These are phyloP conservation scores for Flaveria linearis DNA, from an alignment of 129 eudicot genomes.

Conservation along the genomic window DNA sequence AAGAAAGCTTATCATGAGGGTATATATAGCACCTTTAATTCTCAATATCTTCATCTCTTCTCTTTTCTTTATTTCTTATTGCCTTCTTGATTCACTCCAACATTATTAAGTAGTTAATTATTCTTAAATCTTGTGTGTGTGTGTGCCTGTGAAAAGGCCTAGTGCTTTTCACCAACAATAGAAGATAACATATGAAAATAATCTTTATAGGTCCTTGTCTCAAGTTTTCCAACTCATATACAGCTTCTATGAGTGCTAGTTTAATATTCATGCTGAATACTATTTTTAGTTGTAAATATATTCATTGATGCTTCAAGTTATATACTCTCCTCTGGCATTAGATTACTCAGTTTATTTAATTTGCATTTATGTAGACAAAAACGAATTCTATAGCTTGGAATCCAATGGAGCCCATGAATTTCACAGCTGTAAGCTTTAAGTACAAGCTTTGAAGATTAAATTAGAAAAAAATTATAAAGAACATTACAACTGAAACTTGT, in stretches of 20 bases:
- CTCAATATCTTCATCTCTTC: neutral
- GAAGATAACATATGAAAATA: neutral
- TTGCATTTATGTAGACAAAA: slow-evolving; percentile 57
- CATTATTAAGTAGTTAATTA: neutral
- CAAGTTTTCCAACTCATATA: neutral
- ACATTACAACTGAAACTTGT: neutral
- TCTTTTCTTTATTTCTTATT: neutral
- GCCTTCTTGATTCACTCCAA: neutral
- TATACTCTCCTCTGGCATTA: neutral
- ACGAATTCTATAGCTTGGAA: slow-evolving; percentile 96
- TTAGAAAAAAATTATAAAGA: neutral
- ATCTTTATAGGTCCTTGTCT: neutral
- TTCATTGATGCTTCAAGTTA: neutral
- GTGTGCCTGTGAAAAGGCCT: neutral
- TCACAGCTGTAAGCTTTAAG: slow-evolving; percentile 73
- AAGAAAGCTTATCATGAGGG: slow-evolving; percentile 79
- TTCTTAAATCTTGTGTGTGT: neutral
- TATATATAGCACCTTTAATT: slow-evolving; percentile 22
- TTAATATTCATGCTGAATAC: neutral
- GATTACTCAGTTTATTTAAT: neutral
- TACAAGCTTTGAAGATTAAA: neutral
- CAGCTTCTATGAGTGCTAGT: too few species aligned
- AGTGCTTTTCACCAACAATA: neutral
- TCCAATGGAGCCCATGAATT: slow-evolving; percentile 98
- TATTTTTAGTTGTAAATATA: neutral